Evolutionary conservation across 352 stramenopile genomes (phyloP), one percentile per base, ranked within the genome.

Genomic region (Phytophthora sp.): DNA sequence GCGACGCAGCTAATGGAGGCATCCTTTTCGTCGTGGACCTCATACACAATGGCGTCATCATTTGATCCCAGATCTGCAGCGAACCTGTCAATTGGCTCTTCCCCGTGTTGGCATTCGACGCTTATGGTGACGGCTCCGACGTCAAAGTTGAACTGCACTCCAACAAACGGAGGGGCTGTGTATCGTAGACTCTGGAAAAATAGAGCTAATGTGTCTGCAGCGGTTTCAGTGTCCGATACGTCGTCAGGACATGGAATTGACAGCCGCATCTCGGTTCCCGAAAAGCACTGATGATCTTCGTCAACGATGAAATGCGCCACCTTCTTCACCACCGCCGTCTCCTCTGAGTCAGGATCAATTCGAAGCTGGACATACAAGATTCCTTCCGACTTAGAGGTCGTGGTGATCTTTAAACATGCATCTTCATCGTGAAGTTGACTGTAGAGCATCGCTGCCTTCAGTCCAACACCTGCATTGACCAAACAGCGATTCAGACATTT

Each of bases 141-240:
- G 34, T 89, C 66, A 35, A 91, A 83, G 28, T 31, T 54, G 51
- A 93, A 91, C 21, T 87, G 64, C 4, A 93, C 76, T 17, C 67
- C 65, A n/a, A 92, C 44, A 38, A 66, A 82, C 2, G 71, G 62
- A 41, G 74, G 77, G 17, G 83, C 54, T 1, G 72, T 85, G 52
- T 91, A 95, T 13, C 79, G 67, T 23, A 92, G 51, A 38, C 52
- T 88, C 61, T 91, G 77, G 26, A 95, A 92, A 49, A 93, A 95
- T 23, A 84, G 27, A 7, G 77, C 66, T 18, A 95, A 49, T 12
- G 54, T 65, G 26, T 88, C 76, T 8, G 77, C 74, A 23, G 72
- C 80, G 17, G 74, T 70, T 23, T 86, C 77, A 5, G 89, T n/a
- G 1, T 87, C 64, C 11, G n/a, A 4, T 12, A 26, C 32, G 38